Base-by-base conservation (phyloP, 257 asterid genomes). In the Misopates orontium region DNA sequence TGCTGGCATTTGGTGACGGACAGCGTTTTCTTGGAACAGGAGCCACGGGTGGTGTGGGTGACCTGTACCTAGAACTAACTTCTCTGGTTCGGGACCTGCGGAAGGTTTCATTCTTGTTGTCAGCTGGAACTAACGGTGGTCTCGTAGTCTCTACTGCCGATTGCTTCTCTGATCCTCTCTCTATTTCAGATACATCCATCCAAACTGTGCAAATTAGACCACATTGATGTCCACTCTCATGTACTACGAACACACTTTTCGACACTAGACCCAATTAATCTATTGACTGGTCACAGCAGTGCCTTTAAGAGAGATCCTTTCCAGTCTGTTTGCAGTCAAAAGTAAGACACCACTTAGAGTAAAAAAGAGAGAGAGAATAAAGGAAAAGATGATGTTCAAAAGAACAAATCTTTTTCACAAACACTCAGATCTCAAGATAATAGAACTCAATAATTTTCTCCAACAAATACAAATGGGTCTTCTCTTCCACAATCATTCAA, bases 41-140 rank as follows among this genome's bases (percentile, higher is more conserved):
- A 40, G 85, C 66, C 50, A 76, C 76, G 10, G 74, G 76, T 18
- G 87, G 87, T 45, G 83, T 71, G 8, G 97, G 95, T 49, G 99
- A 93, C 82, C 68, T 77, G 54, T 79, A 83, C 78, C 95, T 80
- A 6, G 96, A 93, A 74, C 95, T 86, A 77, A 90, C 85, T 76
- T 90, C 95, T 79, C 94, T 78, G 28, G 80, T 78, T 61, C 76
- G 79, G 32, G 88, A 73, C 78, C 82, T 64, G 23, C 79, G 81
- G 31, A 68, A 48, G 57, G 80, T 60, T 73, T 85, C 95, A 86
- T 88, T 71, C 50, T 87, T 83, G 78, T 86, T 85, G 21, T 85
- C 97, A 44, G 92, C 74, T 10, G 78, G 77, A 73, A 77, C 56
- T 72, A 80, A 79, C 1, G 86, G 87, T 48, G 56, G 80, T 69